phyloP scores from a whole-genome alignment of 164 flowering plant genomes.

The Liriodendron chinense region DNA sequence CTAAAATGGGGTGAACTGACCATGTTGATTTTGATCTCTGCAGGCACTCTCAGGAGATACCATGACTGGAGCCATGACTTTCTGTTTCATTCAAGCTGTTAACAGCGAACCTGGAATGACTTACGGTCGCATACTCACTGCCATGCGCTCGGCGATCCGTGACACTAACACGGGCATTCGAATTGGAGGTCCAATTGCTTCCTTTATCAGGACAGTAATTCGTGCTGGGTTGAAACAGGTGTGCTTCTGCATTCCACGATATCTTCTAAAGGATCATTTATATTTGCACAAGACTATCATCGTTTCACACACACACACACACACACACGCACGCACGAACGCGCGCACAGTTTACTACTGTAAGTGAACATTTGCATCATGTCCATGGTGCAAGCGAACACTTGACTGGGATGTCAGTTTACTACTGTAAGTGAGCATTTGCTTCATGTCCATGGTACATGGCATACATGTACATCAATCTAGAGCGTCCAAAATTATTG shows the following conservation, averaged over 20 bases:
- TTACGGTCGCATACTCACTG: constrained; percentile 47
- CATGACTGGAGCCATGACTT: constrained; percentile 58
- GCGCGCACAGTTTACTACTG: too few relatives aligned
- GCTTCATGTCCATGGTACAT: too few relatives aligned
- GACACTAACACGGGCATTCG: constrained; percentile 33
- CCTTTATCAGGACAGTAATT: constrained; percentile 20
- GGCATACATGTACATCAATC: too few relatives aligned
- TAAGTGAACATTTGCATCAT: too few relatives aligned
- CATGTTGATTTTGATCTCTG: neutral
- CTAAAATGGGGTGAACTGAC: neutral
- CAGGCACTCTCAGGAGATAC: constrained; percentile 46
- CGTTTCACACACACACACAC: too few relatives aligned
- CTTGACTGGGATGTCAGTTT: too few relatives aligned
- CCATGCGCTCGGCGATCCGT: constrained; percentile 48
- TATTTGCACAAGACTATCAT: neutral
- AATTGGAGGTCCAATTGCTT: constrained; percentile 35
- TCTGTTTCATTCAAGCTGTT: constrained; percentile 56
- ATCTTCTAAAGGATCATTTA: neutral
- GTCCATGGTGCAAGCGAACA: too few relatives aligned
- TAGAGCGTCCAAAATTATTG: too few relatives aligned
- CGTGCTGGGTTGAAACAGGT: constrained; percentile 31
- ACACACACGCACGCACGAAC: too few relatives aligned
- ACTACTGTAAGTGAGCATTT: too few relatives aligned
- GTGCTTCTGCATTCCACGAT: neutral
- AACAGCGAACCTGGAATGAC: constrained; percentile 36